Conservation (phyloP, 2,329 filamentous ascomycete genomes). For the Colletotrichum lindemuthianum region DNA sequence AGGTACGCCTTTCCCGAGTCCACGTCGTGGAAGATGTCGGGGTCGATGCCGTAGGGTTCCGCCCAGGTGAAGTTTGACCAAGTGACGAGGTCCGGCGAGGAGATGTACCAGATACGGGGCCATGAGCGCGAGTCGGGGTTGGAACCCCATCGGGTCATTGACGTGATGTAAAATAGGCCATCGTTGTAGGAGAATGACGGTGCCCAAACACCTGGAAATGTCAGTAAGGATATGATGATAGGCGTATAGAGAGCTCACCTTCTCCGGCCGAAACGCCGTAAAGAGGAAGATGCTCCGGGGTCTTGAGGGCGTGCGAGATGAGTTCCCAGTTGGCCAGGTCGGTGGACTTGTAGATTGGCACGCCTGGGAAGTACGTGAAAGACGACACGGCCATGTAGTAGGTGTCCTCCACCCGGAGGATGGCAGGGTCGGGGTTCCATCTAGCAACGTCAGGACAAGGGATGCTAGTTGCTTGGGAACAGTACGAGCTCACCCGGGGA, state of each 20-base stretch:
- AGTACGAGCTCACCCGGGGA: slow-evolving; percentile 19
- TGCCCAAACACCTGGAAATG: slow-evolving; percentile 17
- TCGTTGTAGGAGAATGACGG: slow-evolving; percentile 40
- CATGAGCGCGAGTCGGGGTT: slow-evolving; percentile 50
- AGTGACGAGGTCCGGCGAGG: slow-evolving; percentile 40
- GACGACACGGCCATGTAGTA: slow-evolving; percentile 23
- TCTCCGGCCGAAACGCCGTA: slow-evolving; percentile 22
- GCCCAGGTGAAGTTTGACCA: slow-evolving; percentile 28
- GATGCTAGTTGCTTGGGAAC: not conserved
- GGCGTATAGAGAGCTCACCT: not conserved
- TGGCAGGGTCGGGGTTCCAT: slow-evolving; percentile 31
- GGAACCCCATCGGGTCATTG: slow-evolving; percentile 47
- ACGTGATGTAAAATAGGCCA: slow-evolving; percentile 41
- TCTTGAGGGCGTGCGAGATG: slow-evolving; percentile 19
- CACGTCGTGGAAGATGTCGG: slow-evolving; percentile 35
- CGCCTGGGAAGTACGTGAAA: slow-evolving; percentile 65
- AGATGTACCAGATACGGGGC: slow-evolving; percentile 43
- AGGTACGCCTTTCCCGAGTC: slow-evolving; percentile 36
- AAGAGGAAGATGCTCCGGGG: slow-evolving; percentile 17
- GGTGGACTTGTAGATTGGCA: slow-evolving; percentile 50
- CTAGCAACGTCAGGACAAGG: slow-evolving; percentile 5
- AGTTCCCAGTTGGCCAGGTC: slow-evolving; percentile 38
- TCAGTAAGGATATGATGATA: not conserved
- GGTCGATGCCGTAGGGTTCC: slow-evolving; percentile 31
- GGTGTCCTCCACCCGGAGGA: slow-evolving; percentile 21